Evolutionary conservation across 2,329 filamentous ascomycete genomes (phyloP), one percentile per base, ranked within the genome.

Genomic region (Aureobasidium sp.): DNA sequence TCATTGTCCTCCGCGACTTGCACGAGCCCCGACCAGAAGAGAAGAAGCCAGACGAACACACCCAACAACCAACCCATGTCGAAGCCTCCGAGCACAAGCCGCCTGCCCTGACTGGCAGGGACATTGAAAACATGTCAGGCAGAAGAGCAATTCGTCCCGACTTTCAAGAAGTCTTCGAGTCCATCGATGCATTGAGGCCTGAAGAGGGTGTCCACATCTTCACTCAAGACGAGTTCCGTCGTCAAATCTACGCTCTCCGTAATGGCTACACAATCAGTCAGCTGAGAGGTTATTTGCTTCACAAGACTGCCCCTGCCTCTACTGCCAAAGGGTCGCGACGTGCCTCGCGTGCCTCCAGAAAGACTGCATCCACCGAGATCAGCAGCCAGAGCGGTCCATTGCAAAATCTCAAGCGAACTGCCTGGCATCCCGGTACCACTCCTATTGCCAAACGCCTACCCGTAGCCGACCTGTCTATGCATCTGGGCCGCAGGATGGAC

Each of bases 1-100:
- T 65, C 41, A 65, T 65, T 27, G 60, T 65, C 14, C 49, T 65
- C 12, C 53, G 64, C 25, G 64, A 65, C 42, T 29, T 65, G 34
- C 31, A 60, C 57, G 57, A 60, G 27, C 49, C 56, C 14, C 61
- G 62, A 11, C 20, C 27, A n/a, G n/a, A 17, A 17, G 20, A 31
- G 15, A 47, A 55, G 41, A 11, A 9, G 6, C 31, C 17, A 6
- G 27, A 31, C 1, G 15, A 27, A 8, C 15, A 15, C 11, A 14
- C 7, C 14, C 22, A 31, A 42, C 17, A 17, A 6, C 3, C 8
- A 3, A 5, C 34, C n/a, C 42, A 62, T 34, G 27, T 44, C 29
- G 15, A 25, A 12, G 9, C 11, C 36, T 49, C 22, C 44, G 59
- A 49, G 12, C 22, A 9, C 11, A 53, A 29, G 39, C 52, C 27